Evolutionary conservation across 306 rosid genomes (phyloP).

Genomic region (Citrullus amarus): DNA sequence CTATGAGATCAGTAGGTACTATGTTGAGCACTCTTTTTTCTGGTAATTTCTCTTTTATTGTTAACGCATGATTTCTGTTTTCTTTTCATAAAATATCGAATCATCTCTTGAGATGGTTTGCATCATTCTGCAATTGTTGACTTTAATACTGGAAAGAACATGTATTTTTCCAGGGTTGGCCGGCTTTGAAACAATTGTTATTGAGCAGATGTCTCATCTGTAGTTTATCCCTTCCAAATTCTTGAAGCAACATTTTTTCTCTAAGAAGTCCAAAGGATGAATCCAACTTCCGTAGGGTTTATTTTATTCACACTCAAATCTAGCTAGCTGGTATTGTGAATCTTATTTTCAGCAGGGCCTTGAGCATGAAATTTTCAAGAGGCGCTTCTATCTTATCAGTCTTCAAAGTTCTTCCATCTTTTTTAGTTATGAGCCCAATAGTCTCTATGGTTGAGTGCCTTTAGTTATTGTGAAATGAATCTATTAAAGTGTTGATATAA

Average conservation of each 20-base stretch:
- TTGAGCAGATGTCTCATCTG: neutral
- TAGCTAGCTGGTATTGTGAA: neutral
- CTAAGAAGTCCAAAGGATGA: neutral
- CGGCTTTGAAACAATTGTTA: neutral
- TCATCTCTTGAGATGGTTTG: neutral
- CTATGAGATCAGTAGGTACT: neutral
- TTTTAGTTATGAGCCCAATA: neutral
- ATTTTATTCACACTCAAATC: neutral
- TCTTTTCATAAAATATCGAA: neutral
- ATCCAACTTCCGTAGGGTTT: neutral
- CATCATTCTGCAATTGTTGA: neutral
- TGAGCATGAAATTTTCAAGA: neutral
- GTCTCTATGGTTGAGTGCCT: neutral
- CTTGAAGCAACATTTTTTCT: neutral
- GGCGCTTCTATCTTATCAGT: neutral
- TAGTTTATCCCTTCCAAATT: neutral
- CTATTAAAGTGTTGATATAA: too few species aligned
- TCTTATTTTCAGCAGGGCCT: neutral
- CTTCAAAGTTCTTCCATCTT: neutral
- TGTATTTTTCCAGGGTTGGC: neutral
- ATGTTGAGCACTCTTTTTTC: neutral
- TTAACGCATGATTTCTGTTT: neutral
- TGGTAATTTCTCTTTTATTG: neutral
- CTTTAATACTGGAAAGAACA: neutral
- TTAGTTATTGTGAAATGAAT: neutral